Evolutionary conservation across 257 asterid genomes (phyloP).

Genomic region (Catharanthus roseus): DNA sequence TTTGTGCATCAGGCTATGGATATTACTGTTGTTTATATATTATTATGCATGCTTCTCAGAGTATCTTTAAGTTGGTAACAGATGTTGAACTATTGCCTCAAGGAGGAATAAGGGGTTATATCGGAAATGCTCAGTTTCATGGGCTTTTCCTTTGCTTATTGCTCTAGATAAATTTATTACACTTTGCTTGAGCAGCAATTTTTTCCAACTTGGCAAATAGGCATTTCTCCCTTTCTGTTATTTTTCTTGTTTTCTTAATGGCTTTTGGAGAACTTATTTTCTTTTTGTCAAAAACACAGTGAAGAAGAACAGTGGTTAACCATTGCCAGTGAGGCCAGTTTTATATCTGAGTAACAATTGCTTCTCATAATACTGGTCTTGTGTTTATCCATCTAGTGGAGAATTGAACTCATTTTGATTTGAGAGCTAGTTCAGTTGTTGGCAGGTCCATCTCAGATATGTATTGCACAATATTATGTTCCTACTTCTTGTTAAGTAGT

Average conservation of each 20-base stretch:
- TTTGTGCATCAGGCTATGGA: not conserved
- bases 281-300: not conserved
- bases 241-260: not conserved
- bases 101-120: not conserved
- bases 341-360: not conserved
- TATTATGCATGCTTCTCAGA: not conserved
- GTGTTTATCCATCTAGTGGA: not conserved
- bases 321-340: not conserved
- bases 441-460: not conserved
- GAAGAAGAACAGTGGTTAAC: not conserved
- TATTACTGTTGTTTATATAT: not conserved
- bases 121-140: not conserved
- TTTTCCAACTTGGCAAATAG: not conserved
- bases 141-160: not conserved
- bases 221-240: not conserved
- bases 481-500: not conserved
- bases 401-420: not conserved
- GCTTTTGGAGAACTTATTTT: not conserved
- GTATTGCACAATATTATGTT: not conserved
- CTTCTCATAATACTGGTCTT: not conserved
- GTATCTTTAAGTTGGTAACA: not conserved
- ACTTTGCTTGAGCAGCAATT: not conserved
- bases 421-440: not conserved
- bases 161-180: not conserved
- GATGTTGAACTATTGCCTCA: not conserved